These are phyloP conservation scores for Penicillium parvum DNA, from an alignment of 495 filamentous ascomycete genomes.

Conservation along the genomic window DNA sequence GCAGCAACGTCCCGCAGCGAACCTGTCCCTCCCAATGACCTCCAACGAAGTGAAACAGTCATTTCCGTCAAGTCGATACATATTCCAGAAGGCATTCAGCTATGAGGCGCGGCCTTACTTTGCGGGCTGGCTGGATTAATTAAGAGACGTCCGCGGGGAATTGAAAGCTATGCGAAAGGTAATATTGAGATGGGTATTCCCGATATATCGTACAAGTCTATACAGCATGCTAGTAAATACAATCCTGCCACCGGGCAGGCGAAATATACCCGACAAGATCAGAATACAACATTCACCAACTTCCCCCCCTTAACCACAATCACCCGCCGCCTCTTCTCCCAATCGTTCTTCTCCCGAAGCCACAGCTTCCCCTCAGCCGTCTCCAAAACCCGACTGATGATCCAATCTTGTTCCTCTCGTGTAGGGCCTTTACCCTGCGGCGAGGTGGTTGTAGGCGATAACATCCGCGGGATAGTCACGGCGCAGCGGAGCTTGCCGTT, in stretches of 20 bases:
- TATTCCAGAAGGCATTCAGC: too few relatives aligned
- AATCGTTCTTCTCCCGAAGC: slow-evolving; percentile 45
- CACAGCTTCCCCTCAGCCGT: slow-evolving; percentile 44
- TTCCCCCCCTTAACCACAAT: slow-evolving; percentile 47
- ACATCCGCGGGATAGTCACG: slow-evolving; percentile 49
- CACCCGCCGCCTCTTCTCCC: slow-evolving; percentile 41
- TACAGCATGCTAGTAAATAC: not conserved
- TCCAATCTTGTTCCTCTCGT: slow-evolving; percentile 47
- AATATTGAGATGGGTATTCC: not conserved
- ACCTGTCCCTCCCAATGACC: not conserved
- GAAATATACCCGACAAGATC: slow-evolving; percentile 2
- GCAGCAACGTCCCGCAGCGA: not conserved
- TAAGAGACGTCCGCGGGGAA: too few relatives aligned
- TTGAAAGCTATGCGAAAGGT: too few relatives aligned
- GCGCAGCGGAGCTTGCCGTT: slow-evolving; percentile 70
- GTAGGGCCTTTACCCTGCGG: slow-evolving; percentile 11
- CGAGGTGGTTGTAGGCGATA: slow-evolving; percentile 18
- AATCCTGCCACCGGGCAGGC: slow-evolving; percentile 1
- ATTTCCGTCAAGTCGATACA: not conserved
- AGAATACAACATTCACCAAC: slow-evolving; percentile 48
- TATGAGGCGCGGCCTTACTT: too few relatives aligned
- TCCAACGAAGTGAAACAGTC: not conserved
- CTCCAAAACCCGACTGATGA: slow-evolving; percentile 49
- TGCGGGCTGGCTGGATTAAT: too few relatives aligned
- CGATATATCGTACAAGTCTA: slow-evolving; percentile 5